phyloP scores from a whole-genome alignment of 495 filamentous ascomycete genomes.

The Aspergillus steynii region DNA sequence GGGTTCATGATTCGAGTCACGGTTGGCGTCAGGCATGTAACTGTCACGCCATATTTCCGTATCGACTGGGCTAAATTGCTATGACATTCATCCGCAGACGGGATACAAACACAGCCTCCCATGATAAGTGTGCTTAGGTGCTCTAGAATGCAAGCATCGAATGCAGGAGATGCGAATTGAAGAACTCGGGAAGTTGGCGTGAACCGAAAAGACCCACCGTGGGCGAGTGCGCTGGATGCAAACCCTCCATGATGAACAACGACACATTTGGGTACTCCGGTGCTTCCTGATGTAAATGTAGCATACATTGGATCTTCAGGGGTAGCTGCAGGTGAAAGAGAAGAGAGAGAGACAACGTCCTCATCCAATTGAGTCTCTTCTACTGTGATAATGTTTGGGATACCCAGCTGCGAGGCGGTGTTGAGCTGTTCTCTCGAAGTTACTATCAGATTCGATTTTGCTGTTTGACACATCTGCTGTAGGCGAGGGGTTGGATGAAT shows the following conservation, averaged over 20 bases:
- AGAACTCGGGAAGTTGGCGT: slow-evolving; percentile 43
- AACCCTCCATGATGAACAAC: slow-evolving; percentile 16
- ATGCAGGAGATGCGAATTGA: slow-evolving; percentile 46
- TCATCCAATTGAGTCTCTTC: background rate
- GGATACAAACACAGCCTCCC: slow-evolving; percentile 42
- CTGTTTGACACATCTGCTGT: slow-evolving; percentile 32
- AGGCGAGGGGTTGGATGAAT: slow-evolving; percentile 20
- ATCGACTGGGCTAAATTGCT: slow-evolving; percentile 30
- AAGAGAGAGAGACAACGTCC: background rate
- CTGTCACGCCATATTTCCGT: slow-evolving; percentile 24
- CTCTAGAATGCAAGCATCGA: slow-evolving; percentile 43
- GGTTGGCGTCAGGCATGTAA: slow-evolving; percentile 35
- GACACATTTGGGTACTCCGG: slow-evolving; percentile 42
- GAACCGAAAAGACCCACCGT: slow-evolving; percentile 37
- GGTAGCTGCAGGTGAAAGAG: background rate
- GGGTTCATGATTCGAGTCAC: slow-evolving; percentile 40
- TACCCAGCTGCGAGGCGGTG: background rate
- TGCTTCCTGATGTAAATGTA: slow-evolving; percentile 23
- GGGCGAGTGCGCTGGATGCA: slow-evolving; percentile 8
- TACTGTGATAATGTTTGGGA: background rate
- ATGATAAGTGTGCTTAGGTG: slow-evolving; percentile 37
- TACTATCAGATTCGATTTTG: background rate
- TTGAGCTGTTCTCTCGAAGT: background rate
- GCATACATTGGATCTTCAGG: slow-evolving; percentile 1
- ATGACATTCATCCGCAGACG: slow-evolving; percentile 22